These are phyloP conservation scores for Tetracladium setigerum DNA, from an alignment of 495 filamentous ascomycete species.

Conservation along the genomic window DNA sequence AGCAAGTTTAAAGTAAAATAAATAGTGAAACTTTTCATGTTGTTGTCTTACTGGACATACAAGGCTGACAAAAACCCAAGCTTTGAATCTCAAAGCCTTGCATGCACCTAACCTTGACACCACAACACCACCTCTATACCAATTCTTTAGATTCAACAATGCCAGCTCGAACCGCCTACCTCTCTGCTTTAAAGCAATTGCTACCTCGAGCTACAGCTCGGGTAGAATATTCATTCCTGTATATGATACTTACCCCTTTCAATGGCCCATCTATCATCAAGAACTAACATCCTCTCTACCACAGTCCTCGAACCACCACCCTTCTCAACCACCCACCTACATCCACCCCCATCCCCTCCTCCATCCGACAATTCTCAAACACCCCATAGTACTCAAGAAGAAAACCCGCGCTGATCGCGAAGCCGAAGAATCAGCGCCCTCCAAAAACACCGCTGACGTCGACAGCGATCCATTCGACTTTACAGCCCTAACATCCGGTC, in stretches of 20 bases:
- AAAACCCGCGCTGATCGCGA: slow-evolving; percentile 17
- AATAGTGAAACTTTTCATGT: too few relatives aligned
- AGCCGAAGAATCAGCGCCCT: slow-evolving; percentile 4
- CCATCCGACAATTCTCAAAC: slow-evolving; percentile 19
- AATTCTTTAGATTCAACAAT: background rate
- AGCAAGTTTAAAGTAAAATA: too few relatives aligned
- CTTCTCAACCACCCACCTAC: background rate
- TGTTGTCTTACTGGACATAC: too few relatives aligned
- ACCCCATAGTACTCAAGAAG: slow-evolving; percentile 17
- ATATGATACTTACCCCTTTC: background rate
- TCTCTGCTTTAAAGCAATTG: slow-evolving; percentile 3
- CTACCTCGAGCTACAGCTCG: background rate
- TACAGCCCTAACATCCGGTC: slow-evolving; percentile 50
- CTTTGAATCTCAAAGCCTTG: too few relatives aligned
- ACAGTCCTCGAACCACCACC: background rate
- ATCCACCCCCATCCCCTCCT: slow-evolving; percentile 10
- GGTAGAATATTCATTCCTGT: slow-evolving; percentile 4
- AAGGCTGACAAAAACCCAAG: too few relatives aligned
- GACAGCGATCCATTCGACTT: slow-evolving; percentile 59
- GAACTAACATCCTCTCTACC: background rate
- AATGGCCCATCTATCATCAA: background rate
- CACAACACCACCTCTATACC: slow-evolving; percentile 13
- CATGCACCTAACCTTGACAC: background rate
- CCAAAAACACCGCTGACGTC: background rate
- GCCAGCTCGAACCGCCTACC: background rate